Evolutionary conservation across 768 basidiomycete genomes (phyloP).

Genomic region (Auricularia heimuer): DNA sequence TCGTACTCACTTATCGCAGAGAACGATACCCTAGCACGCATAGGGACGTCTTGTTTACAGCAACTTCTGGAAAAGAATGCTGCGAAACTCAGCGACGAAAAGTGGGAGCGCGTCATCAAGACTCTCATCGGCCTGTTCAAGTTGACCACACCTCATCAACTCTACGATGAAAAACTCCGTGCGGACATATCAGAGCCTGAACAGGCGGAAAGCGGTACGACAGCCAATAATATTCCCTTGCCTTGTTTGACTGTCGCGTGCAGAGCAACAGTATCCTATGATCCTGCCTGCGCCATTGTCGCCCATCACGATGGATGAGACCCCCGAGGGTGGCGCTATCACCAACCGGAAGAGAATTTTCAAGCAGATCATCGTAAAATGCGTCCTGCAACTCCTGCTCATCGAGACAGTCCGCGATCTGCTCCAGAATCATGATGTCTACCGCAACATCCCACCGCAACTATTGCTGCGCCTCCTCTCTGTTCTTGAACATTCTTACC

Average conservation of each 20-base stretch:
- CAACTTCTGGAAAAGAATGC: slow-evolving; percentile 92
- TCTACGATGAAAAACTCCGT: slow-evolving; percentile 90
- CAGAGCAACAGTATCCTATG: slow-evolving; percentile 55
- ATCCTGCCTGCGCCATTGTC: slow-evolving; percentile 86
- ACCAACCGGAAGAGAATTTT: slow-evolving; percentile 76
- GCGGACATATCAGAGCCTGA: slow-evolving; percentile 59
- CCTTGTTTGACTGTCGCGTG: neutral
- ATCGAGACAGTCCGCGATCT: slow-evolving; percentile 97
- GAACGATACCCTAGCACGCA: slow-evolving; percentile 94
- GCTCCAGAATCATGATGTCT: slow-evolving; percentile 84
- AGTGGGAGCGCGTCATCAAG: slow-evolving; percentile 86
- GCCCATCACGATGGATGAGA: slow-evolving; percentile 37
- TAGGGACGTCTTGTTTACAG: slow-evolving; percentile 95
- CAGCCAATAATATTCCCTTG: no score
- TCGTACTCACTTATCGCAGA: slow-evolving; percentile 38
- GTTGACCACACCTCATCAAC: slow-evolving; percentile 93
- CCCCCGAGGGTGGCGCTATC: slow-evolving; percentile 38
- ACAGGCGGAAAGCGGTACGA: slow-evolving; percentile 32
- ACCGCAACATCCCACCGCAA: slow-evolving; percentile 86
- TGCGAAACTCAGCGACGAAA: slow-evolving; percentile 65
- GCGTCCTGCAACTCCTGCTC: slow-evolving; percentile 88
- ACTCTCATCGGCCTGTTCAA: slow-evolving; percentile 95
- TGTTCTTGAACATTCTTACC: slow-evolving; percentile 93
- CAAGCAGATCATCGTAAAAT: slow-evolving; percentile 99
- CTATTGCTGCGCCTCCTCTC: slow-evolving; percentile 91